Evolutionary conservation across 2,329 filamentous ascomycete genomes (phyloP), one percentile per base, ranked within the genome.

Genomic region (Coniochaeta ligniaria): DNA sequence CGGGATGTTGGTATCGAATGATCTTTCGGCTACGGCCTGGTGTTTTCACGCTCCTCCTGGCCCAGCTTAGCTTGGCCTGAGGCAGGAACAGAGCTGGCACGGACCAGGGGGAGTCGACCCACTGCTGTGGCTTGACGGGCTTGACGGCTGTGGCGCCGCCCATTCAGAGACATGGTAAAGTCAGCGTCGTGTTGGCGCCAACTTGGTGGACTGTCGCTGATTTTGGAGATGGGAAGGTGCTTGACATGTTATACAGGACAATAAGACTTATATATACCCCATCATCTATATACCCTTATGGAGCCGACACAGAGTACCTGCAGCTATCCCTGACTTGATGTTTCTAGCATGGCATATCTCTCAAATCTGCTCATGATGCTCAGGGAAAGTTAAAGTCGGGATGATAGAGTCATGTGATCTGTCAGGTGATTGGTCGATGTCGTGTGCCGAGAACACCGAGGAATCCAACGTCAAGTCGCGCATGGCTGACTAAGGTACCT

Each of bases 11-110:
- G 66, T 62, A 71, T 73, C 69, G 71, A 71, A 71, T 65, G 64
- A 71, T 71, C 62, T 66, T 63, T 68, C 66, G 67, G 67, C 66
- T 69, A 63, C 63, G 60, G 58, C 58, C 63, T 63, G 63, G 64
- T 61, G 58, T 62, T 62, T 62, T 59, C 60, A 60, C 54, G 56
- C 47, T 50, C 58, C 47, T 52, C 47, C 26, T 59, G 47, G 47
- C 52, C 17, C 12, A 26, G 31, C 20, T 35, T 22, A 33, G 54
- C 54, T 56, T 36, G 22, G 54, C 54, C 50, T 55, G 3, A 55
- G 50, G 50, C 50, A 55, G 43, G 43, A 47, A 47, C 43, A 47
- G 8, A 28, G 16, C 17, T 36, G 14, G 57, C 57, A 31, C 36
- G 28, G 36, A 22, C 57, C 57, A 59, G 22, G n/a, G n/a, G 43